Evolutionary conservation across 2,329 filamentous ascomycete genomes (phyloP), one percentile per base, ranked within the genome.

Genomic region (Trichoderma asperellum): DNA sequence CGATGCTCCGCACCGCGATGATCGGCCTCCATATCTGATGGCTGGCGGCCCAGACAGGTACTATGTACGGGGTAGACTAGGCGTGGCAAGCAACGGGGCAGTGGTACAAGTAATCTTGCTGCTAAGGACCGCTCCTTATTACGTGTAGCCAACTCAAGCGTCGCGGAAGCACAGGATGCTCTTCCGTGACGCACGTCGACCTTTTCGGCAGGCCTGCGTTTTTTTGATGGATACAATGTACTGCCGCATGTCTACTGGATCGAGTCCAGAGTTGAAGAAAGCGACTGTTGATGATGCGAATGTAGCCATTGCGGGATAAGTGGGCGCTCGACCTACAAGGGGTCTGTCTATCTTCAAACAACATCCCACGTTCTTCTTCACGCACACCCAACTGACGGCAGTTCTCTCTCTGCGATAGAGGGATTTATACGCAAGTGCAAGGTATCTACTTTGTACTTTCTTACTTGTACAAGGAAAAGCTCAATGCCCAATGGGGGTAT

Each of bases 1-100:
- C 40, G 47, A 67, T 66, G 68, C 68, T 69, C 68, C 68, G 67
- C 59, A 69, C 52, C 67, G n/a, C 53, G 63, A 69, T 49, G 68
- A 69, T 69, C 68, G 58, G 32, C 61, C 68, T 69, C 68, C 61
- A 52, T 66, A 57, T 69, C 55, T 60, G 61, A 66, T 66, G 63
- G 56, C 53, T 60, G 68, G 55, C 52, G 47, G 43, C 62, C 58
- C 61, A 66, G 68, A 60, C 12, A 49, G 47, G 47, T 49, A 24
- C 47, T 40, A 69, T 61, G 61, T 40, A 69, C 68, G 61, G 68
- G 61, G 68, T 68, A 68, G 58, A 37, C 58, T 61, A 59, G 37
- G 47, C 21, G 47, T 37, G 35, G 35, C 35, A 5, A 40, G 65
- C 47, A 34, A 58, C 32, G 34, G 43, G 56, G 55, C 32, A 32